Evolutionary conservation across 1,139 yeast species (phyloP), one percentile per base, ranked within the genome.

Genomic region (Diutina rugosa): DNA sequence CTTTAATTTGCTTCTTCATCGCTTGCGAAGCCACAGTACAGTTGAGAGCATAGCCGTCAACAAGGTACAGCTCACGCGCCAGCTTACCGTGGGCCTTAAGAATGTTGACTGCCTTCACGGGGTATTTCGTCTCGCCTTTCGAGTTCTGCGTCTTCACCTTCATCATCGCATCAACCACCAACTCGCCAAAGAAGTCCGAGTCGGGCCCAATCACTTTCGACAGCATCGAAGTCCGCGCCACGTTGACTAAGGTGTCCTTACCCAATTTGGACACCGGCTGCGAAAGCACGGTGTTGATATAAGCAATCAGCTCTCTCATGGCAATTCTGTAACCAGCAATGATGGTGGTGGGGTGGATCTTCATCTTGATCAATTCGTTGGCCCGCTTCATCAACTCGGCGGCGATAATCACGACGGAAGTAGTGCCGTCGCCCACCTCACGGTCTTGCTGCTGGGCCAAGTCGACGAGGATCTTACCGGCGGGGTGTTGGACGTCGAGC

Each of bases 11-110:
- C 65, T 88, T 90, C 62, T 82, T 78, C 99, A 95, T 95, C 26
- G 98, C 98, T 72, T 93, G 98, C 12, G 97, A 88, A 1, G 98
- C 99, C 60, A 93, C 90, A 0, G 99, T 93, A 75, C 98, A 91
- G 75, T 95, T 95, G 63, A 95, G 78, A 1, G 99, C 99, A 68
- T 95, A 95, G 32, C 99, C 99, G 66, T 90, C 81, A 53, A 95
- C 90, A 57, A 93, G 76, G 59, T 88, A 74, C 45, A 96, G 88
- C 72, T 95, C 99, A 4, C 77, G 78, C 1, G 97, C 80, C 8
- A 97, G 88, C 68, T 90, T 90, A 61, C 99, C 99, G 67, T 93
- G 98, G 0, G 99, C 97, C 70, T 95, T 95, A 64, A 95, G 78
- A 57, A 95, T 84, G 67, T 95, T 95, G 59, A 95, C 97, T 1